These are phyloP conservation scores for Chlamydomonas reinhardtii DNA, from an alignment of 163 green algal species.

Conservation along the genomic window DNA sequence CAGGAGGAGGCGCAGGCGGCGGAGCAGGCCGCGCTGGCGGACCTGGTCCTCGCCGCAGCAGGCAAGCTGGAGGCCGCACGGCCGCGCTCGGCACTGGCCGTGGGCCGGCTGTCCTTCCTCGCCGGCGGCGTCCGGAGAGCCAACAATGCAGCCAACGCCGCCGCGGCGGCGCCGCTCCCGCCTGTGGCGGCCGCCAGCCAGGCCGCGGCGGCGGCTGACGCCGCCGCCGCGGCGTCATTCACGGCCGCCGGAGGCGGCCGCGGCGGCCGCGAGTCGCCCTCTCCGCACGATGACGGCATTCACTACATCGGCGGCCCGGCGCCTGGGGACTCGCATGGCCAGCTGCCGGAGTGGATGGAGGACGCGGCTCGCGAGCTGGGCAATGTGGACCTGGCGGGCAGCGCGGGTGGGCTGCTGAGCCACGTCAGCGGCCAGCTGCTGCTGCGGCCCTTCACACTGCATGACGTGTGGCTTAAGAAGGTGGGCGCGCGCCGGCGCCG, in stretches of 20 bases:
- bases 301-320: neutral
- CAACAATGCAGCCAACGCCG: conserved; percentile 16
- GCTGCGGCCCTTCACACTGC: conserved; percentile 55
- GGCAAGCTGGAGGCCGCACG: conserved; percentile 46
- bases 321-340: neutral
- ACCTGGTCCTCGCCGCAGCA: conserved; percentile 20
- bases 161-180: conserved; percentile 17
- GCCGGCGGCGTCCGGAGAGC: conserved; percentile 31
- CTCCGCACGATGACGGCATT: neutral
- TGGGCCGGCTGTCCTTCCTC: conserved; percentile 47
- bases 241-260: conserved; percentile 2
- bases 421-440: conserved; percentile 58
- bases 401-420: conserved; percentile 26
- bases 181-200: neutral
- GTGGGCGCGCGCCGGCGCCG: neutral
- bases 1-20: conserved; percentile 11
- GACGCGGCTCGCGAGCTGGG: conserved; percentile 42
- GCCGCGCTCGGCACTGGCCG: conserved; percentile 17
- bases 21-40: conserved; percentile 26
- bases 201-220: conserved; percentile 26
- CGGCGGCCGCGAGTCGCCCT: neutral
- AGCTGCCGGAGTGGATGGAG: conserved; percentile 52
- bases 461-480: conserved; percentile 64
- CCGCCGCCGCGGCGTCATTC: conserved; percentile 9
- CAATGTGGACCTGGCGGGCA: neutral